A percentile compares a stretch with the other conserved stretches of the same genome.
phyloP scores from a whole-genome alignment of 257 asterid genomes.

The Handroanthus guayacan region DNA sequence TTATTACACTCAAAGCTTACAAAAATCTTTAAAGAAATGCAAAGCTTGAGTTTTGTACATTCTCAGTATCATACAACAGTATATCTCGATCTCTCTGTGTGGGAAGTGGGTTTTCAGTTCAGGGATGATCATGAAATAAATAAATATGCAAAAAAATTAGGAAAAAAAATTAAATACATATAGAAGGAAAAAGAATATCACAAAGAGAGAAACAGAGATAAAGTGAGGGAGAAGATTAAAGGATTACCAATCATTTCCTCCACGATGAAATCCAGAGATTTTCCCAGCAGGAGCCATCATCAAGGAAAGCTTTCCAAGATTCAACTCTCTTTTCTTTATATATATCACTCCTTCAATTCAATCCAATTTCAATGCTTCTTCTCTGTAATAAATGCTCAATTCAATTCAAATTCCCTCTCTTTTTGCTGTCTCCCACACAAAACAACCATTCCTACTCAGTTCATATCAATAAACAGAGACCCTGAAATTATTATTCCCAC shows the following conservation, averaged over 20 bases:
- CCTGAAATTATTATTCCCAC: conserved; percentile 51
- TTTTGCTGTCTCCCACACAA: conserved; percentile 28
- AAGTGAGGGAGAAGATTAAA: background rate
- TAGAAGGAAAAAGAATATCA: background rate
- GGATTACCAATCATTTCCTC: conserved; percentile 84
- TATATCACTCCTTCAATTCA: conserved; percentile 1
- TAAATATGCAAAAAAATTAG: conserved; percentile 1
- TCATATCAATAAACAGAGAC: conserved; percentile 39
- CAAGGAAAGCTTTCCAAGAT: conserved; percentile 32
- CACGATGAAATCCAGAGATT: conserved; percentile 67
- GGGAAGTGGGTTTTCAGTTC: conserved; percentile 26
- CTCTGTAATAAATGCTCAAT: conserved; percentile 43
- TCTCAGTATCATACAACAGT: conserved; percentile 7
- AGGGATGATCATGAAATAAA: conserved; percentile 31
- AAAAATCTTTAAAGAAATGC: conserved; percentile 1
- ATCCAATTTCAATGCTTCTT: conserved; percentile 9
- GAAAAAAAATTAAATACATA: too few relatives aligned
- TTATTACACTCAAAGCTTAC: background rate
- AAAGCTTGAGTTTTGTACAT: conserved; percentile 12
- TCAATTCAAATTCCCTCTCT: conserved; percentile 46
- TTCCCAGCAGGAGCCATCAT: conserved; percentile 81
- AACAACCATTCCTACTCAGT: conserved; percentile 40
- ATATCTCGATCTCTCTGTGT: conserved; percentile 5
- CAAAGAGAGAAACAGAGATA: conserved; percentile 5
- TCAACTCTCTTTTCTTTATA: conserved; percentile 24